Percentiles rank a stretch among this genome's conserved stretches.
Conservation (phyloP, 768 basidiomycete genomes). For the Termitomyces sp. region DNA sequence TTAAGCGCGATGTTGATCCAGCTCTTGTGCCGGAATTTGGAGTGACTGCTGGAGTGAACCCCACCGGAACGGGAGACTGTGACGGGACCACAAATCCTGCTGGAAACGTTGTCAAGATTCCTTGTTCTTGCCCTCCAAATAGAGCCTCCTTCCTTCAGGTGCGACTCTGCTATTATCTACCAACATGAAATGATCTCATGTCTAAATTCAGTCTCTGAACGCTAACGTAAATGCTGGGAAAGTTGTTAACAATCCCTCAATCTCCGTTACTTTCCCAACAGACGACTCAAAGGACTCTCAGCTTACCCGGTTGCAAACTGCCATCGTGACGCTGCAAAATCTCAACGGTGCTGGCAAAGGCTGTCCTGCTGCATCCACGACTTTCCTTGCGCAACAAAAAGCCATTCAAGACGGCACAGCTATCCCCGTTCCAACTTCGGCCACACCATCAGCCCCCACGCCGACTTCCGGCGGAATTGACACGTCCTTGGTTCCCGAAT, state of each 20-base stretch:
- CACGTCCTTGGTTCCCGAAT: constrained; percentile 49
- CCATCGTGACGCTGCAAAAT: constrained; percentile 72
- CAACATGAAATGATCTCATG: background rate
- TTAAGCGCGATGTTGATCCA: constrained; percentile 39
- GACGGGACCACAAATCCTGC: constrained; percentile 60
- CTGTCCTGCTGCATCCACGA: constrained; percentile 66
- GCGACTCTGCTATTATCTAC: constrained; percentile 10
- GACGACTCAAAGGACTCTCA: constrained; percentile 52
- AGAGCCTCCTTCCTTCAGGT: constrained; percentile 53
- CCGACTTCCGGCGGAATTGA: constrained; percentile 12
- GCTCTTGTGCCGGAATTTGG: constrained; percentile 61
- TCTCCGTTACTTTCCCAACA: constrained; percentile 61
- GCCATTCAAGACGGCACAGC: constrained; percentile 34
- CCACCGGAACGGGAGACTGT: constrained; percentile 59
- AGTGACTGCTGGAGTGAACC: constrained; percentile 53
- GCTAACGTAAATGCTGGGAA: constrained; percentile 60
- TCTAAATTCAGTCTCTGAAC: constrained; percentile 35
- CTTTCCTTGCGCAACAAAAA: constrained; percentile 45
- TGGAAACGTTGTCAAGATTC: constrained; percentile 58
- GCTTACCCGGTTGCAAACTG: constrained; percentile 56
- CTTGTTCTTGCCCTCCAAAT: constrained; percentile 64
- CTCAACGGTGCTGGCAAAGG: constrained; percentile 64
- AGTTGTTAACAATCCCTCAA: constrained; percentile 63
- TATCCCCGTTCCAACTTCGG: constrained; percentile 18
- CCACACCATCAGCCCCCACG: constrained; percentile 24